These are phyloP conservation scores for Monosporascus sp. DNA, from an alignment of 2,329 filamentous ascomycete genomes.

Conservation along the genomic window DNA sequence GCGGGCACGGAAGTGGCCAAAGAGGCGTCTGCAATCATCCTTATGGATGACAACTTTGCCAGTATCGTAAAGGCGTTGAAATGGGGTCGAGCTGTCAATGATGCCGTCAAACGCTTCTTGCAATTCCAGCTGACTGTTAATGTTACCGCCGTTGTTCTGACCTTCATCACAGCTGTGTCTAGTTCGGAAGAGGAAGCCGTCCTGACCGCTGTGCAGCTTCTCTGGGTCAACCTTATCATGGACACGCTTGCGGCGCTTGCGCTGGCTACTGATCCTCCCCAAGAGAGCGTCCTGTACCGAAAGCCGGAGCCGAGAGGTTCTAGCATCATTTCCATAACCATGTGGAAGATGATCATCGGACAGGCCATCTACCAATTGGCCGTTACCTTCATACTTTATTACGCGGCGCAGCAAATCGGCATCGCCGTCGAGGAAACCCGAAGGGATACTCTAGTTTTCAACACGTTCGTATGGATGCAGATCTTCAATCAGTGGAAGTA, in stretches of 20 bases:
- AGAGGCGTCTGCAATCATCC: slow-evolving; percentile 77
- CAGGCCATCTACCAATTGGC: slow-evolving; percentile 86
- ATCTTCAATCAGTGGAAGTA: slow-evolving; percentile 97
- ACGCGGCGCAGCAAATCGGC: slow-evolving; percentile 56
- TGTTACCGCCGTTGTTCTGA: slow-evolving; percentile 81
- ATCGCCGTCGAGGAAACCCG: slow-evolving; percentile 41
- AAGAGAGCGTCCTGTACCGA: slow-evolving; percentile 71
- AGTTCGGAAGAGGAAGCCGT: slow-evolving; percentile 66
- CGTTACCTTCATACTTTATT: slow-evolving; percentile 76
- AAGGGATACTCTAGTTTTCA: slow-evolving; percentile 83
- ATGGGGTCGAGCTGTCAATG: slow-evolving; percentile 74
- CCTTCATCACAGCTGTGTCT: slow-evolving; percentile 80
- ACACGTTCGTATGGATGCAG: slow-evolving; percentile 99
- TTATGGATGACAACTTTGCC: slow-evolving; percentile 84
- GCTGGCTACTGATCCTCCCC: slow-evolving; percentile 84
- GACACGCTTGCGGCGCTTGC: slow-evolving; percentile 89
- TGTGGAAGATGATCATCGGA: slow-evolving; percentile 99
- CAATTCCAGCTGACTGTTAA: slow-evolving; percentile 83
- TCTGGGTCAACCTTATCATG: slow-evolving; percentile 98
- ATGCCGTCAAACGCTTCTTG: slow-evolving; percentile 71
- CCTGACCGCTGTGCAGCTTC: slow-evolving; percentile 80
- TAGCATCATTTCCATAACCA: slow-evolving; percentile 73
- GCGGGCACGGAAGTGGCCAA: slow-evolving; percentile 79
- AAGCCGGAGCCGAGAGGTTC: slow-evolving; percentile 57
- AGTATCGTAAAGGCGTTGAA: slow-evolving; percentile 81